Base-by-base conservation (phyloP, 225 moss, liverwort and hornwort species). In the Anthoceros angustus region DNA sequence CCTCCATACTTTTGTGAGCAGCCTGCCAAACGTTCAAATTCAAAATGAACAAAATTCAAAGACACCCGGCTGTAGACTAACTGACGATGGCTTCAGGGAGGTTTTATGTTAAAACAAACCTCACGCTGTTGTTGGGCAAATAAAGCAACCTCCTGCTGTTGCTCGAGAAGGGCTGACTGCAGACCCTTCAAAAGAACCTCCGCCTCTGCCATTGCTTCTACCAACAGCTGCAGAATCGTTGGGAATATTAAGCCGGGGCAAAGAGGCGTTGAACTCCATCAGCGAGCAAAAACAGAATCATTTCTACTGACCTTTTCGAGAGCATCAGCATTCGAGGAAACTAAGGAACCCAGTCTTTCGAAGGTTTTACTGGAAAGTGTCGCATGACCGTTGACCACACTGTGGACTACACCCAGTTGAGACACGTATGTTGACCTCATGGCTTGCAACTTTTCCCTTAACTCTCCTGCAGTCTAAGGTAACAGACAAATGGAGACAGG, bases 71-170 rank as follows among this genome's bases (percentile, higher is more conserved):
- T 42, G 25, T 25, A 9, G 12, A 40, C 43, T 10, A 25, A 39
- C 41, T 38, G 32, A 32, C 32, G 32, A 32, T 32, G 5, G 16
- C 45, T 10, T 11, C 16, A 46, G 45, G 16, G 45, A 46, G 43
- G 45, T 46, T 46, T 46, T 2, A 46, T 0, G 6, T 2, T 11
- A 5, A 46, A 14, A 41, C 42, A 14, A 64, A 89, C 88, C 81
- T 86, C 76, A 26, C 78, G 79, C 71, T 92, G 92, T 42, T 88
- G 84, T 60, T 75, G 75, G 16, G 88, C 86, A 64, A 92, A 88
- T 0, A 65, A 72, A 39, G 83, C 72, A 8, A 85, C 71, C 68
- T 86, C 95, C 62, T 80, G 74, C 62, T 84, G 80, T 66, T 95
- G 88, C 62, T 70, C 71, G 7, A 75, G 67, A 7, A 95, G 70